These are phyloP conservation scores for Cyberlindnera nakhonratchasimensis DNA, from an alignment of 805 yeast species.

Conservation along the genomic window DNA sequence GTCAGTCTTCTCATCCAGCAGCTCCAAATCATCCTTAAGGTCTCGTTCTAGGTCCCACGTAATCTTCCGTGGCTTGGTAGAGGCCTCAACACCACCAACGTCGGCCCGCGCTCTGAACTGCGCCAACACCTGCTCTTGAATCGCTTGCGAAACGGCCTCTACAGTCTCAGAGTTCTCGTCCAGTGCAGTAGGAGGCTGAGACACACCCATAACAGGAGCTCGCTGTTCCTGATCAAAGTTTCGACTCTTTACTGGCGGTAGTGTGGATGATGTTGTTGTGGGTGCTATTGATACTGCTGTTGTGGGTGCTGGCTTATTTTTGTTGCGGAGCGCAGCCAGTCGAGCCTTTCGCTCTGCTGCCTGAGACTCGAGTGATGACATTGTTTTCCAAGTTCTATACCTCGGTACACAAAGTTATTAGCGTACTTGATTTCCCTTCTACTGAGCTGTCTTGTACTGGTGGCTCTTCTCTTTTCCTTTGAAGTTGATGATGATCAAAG, in stretches of 20 bases:
- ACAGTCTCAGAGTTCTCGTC: constrained; percentile 34
- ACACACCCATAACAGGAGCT: constrained; percentile 16
- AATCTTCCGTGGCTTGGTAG: constrained; percentile 18
- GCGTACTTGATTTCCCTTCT: neutral
- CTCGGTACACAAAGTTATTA: too few species aligned
- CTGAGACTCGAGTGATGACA: constrained; percentile 26
- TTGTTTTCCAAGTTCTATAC: too few species aligned
- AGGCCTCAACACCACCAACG: constrained; percentile 2
- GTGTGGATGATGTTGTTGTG: constrained; percentile 1
- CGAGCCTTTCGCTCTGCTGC: constrained; percentile 30
- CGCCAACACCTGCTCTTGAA: constrained; percentile 28
- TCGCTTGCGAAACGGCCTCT: constrained; percentile 32
- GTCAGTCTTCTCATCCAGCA: constrained; percentile 41
- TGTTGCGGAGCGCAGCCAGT: constrained; percentile 26
- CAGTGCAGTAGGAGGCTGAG: constrained; percentile 24
- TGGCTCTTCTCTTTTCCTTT: too few species aligned
- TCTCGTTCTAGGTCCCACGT: constrained; percentile 38
- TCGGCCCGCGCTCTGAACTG: constrained; percentile 19
- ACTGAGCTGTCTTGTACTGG: neutral
- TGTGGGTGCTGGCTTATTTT: constrained; percentile 13
- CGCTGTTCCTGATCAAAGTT: constrained; percentile 23
- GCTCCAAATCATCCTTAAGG: constrained; percentile 35
- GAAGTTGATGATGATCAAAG: too few species aligned
- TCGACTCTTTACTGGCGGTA: constrained; percentile 14
- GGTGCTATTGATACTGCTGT: neutral